phyloP scores from a whole-genome alignment of 1,139 yeast genomes.

The Protomyces macrosporus region DNA sequence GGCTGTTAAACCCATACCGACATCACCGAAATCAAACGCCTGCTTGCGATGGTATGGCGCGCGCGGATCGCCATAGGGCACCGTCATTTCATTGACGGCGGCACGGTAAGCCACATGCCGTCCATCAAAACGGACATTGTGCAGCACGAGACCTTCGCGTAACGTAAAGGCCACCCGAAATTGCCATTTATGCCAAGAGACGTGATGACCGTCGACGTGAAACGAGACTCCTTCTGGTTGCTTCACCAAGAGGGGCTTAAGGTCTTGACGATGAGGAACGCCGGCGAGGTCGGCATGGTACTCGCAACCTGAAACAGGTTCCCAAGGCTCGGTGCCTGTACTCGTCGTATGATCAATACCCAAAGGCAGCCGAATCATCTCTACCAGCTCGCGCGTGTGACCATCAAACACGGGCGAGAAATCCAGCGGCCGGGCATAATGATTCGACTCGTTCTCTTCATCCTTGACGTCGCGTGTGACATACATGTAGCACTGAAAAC shows the following conservation, averaged over 20 bases:
- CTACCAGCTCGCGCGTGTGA: conserved; percentile 60
- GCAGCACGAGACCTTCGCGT: conserved; percentile 75
- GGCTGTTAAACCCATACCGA: conserved; percentile 81
- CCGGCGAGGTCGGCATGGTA: conserved; percentile 36
- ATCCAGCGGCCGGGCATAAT: conserved; percentile 71
- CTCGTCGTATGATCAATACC: conserved; percentile 67
- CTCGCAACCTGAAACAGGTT: conserved; percentile 40
- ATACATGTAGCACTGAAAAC: conserved; percentile 75
- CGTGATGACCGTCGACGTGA: conserved; percentile 59
- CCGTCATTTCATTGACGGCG: conserved; percentile 75
- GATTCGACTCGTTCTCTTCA: conserved; percentile 46
- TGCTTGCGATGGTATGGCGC: conserved; percentile 79
- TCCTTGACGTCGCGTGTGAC: conserved; percentile 70
- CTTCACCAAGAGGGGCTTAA: conserved; percentile 59
- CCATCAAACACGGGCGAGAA: conserved; percentile 77
- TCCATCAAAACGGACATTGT: conserved; percentile 66
- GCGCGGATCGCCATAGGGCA: conserved; percentile 74
- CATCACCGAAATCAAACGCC: conserved; percentile 79
- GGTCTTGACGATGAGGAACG: conserved; percentile 48
- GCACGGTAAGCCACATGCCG: conserved; percentile 69
- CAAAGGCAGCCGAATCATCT: conserved; percentile 65
- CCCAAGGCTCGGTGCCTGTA: conserved; percentile 40
- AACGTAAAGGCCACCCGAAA: conserved; percentile 77
- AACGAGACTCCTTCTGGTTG: conserved; percentile 82
- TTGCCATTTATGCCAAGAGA: conserved; percentile 70